Base-by-base conservation (phyloP, 2,329 filamentous ascomycete genomes). In the Fusarium udum region DNA sequence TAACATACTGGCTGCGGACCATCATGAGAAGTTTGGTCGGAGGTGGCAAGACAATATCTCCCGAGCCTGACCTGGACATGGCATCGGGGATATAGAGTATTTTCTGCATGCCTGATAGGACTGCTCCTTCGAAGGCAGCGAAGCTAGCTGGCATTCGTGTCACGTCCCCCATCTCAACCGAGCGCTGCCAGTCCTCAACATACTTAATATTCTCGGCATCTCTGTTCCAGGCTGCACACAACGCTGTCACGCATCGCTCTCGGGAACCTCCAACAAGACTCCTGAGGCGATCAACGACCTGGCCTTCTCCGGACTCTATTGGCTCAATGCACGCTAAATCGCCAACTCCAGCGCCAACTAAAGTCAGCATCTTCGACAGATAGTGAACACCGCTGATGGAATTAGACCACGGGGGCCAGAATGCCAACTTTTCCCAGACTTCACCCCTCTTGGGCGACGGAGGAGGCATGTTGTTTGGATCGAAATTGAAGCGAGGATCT, bases 351-450 rank as follows among this genome's bases (percentile, higher is more conserved):
- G 92, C 92, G n/a, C 95, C 95, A 8, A 99, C 90, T 7, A 98
- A 85, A 1, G 91, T 87, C 28, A 98, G 85, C 80, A 96, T 92
- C 80, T 93, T 94, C 57, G 93, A 91, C 10, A 99, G 87, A 78
- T 97, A 98, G 80, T 97, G 90, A 4, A 95, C 93, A n/a, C 93
- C 95, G 66, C 95, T 97, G 31, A 98, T 85, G 0, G 95, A 95
- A 79, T 98, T 98, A 4, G 95, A 93, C 83, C 93, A 92, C 0
- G 95, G 96, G 8, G 95, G 95, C 95, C 95, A 98, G 82, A 98
- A 99, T 0, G 95, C 95, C 81, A 96, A 90, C 83, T 95, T 92
- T 79, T 98, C 96, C 94, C 95, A 98, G 0, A 92, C 85, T 76
- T 97, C 94, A 11, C 95, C 95, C 49, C 89, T 89, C 75, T 88